Evolutionary conservation across 192 early-diverging fungal genomes (phyloP), one percentile per base, ranked within the genome.

Genomic region (Phycomyces blakesleeanus): DNA sequence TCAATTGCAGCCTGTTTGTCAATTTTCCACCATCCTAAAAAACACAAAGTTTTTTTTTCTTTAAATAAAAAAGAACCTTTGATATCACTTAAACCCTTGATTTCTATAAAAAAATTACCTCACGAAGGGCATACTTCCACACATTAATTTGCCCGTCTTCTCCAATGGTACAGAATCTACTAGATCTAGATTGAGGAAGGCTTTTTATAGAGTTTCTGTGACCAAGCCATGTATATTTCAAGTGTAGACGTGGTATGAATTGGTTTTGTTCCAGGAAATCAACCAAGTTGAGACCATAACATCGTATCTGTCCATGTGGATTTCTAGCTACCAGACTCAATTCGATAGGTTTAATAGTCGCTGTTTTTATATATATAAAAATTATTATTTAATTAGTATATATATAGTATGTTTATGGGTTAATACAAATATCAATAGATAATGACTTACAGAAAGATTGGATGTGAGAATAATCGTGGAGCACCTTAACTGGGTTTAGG

Each of bases 241-340:
- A 58, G 16, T 76, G 64, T 5, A 92, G 64, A 29, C 78, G 80
- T 5, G 89, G 80, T 12, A 73, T 59, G 51, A 78, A 81, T 68
- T 82, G 82, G 1, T 74, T 74, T 15, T 69, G 78, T 24, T 86
- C 87, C 64, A 93, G 89, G 29, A 93, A 85, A 44, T 93, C 89
- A 69, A 91, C 81, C 27, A 93, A 68, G 53, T 89, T 86, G 60
- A 91, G 83, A 22, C 82, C 80, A 60, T 89, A 93, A 22, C 79
- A 77, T 56, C 82, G 82, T 22, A 92, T 60, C 2, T 82, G 78
- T 2, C 88, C 90, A 26, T 84, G 79, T 5, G 67, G 71, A 63
- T 75, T 81, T 47, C 81, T 80, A 11, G 81, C 81, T 4, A 89
- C 63, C 34, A 93, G 73, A 6, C 74, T 76, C 1, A 92, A 70